These are phyloP conservation scores for Colletotrichum theobromicola DNA, from an alignment of 2,329 filamentous ascomycete genomes.

Conservation along the genomic window DNA sequence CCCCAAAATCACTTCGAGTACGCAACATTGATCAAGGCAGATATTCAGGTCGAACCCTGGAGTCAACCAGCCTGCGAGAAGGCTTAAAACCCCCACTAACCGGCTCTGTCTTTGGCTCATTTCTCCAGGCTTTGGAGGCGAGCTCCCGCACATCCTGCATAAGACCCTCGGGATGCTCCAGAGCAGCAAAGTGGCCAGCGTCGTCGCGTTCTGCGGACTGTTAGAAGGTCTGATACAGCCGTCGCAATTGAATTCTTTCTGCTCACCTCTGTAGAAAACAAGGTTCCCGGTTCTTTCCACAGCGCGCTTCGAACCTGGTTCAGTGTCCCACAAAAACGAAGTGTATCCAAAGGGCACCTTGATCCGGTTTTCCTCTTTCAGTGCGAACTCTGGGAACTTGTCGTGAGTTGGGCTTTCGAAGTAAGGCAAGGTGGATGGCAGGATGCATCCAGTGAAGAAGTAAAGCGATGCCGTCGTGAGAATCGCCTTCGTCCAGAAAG, in stretches of 20 bases:
- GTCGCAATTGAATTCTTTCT: neutral
- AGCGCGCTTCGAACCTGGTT: conserved; percentile 13
- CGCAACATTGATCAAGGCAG: neutral
- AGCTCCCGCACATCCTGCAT: conserved; percentile 6
- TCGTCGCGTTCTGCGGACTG: conserved; percentile 18
- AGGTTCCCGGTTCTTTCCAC: conserved; percentile 22
- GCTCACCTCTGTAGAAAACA: conserved; percentile 23
- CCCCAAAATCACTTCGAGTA: neutral
- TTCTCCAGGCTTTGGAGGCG: neutral
- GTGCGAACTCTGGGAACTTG: conserved; percentile 16
- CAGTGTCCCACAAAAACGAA: conserved; percentile 20
- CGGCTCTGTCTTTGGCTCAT: neutral
- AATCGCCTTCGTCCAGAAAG: conserved; percentile 15
- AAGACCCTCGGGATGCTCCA: conserved; percentile 17
- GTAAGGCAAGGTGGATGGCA: conserved; percentile 24
- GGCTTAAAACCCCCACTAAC: neutral
- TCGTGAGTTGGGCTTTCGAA: conserved; percentile 21
- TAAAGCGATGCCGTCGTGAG: conserved; percentile 26
- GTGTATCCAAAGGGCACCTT: conserved; percentile 23
- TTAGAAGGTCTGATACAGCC: neutral
- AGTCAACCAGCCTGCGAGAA: neutral
- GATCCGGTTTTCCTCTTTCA: conserved; percentile 21
- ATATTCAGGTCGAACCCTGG: neutral
- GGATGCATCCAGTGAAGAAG: conserved; percentile 28
- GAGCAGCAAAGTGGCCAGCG: conserved; percentile 24